Conservation (phyloP, 352 stramenopile genomes). For the Globisporangium solare region DNA sequence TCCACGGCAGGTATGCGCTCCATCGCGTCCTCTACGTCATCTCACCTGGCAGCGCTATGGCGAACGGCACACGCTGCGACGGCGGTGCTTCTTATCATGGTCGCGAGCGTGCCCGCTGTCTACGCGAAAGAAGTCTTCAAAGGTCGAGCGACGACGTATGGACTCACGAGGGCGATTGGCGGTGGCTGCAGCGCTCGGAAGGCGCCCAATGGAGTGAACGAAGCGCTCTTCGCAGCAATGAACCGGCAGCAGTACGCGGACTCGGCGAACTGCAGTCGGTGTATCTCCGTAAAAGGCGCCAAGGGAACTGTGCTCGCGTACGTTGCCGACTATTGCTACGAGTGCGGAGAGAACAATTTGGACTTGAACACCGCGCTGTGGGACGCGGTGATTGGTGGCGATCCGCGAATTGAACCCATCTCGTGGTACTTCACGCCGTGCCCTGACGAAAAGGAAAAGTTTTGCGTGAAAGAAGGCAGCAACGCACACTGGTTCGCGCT, state of each 20-base stretch:
- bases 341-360: conserved; percentile 56
- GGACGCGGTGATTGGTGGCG: conserved; percentile 43
- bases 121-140: conserved; percentile 32
- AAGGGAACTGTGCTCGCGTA: conserved; percentile 40
- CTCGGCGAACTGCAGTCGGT: conserved; percentile 51
- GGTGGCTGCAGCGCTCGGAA: conserved; percentile 47
- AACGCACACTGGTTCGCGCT: conserved; percentile 59
- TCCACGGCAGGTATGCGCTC: too few species aligned
- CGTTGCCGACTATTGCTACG: conserved; percentile 62
- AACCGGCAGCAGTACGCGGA: conserved; percentile 60
- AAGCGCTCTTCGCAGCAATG: conserved; percentile 50
- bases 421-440: conserved; percentile 57
- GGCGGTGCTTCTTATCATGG: background rate
- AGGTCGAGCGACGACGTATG: conserved; percentile 47
- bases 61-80: background rate
- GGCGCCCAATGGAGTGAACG: conserved; percentile 36
- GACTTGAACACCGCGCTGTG: conserved; percentile 61
- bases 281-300: conserved; percentile 41
- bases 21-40: too few species aligned
- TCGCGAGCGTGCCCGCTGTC: background rate
- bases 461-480: conserved; percentile 68
- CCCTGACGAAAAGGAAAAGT: conserved; percentile 52
- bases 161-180: conserved; percentile 33
- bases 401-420: conserved; percentile 46
- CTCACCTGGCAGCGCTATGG: background rate